These are phyloP conservation scores for Colletotrichum orbiculare DNA, from an alignment of 2,329 filamentous ascomycete genomes.

Conservation along the genomic window DNA sequence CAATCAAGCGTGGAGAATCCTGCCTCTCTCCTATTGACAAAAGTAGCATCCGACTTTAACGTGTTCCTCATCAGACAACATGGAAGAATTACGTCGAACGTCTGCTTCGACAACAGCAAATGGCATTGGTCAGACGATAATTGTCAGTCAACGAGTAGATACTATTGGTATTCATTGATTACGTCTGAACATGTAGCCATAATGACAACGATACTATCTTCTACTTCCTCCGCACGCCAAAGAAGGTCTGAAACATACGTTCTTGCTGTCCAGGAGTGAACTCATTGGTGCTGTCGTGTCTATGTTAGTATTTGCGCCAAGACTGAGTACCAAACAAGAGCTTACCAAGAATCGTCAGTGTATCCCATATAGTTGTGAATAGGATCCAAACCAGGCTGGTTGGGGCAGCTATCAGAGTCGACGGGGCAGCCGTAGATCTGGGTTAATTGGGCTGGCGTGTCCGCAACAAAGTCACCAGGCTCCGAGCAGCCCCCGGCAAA, in stretches of 20 bases:
- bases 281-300: constrained; percentile 39
- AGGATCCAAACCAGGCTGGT: constrained; percentile 38
- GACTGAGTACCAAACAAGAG: background rate
- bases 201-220: constrained; percentile 29
- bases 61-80: too few relatives aligned
- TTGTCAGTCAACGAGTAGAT: too few relatives aligned
- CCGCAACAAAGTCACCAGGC: constrained; percentile 49
- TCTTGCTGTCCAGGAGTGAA: constrained; percentile 55
- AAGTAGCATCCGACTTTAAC: too few relatives aligned
- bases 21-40: too few relatives aligned
- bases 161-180: too few relatives aligned
- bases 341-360: constrained; percentile 47
- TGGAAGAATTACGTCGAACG: too few relatives aligned
- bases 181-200: too few relatives aligned
- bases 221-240: constrained; percentile 30
- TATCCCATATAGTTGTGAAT: constrained; percentile 44
- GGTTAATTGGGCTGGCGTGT: constrained; percentile 51
- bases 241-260: constrained; percentile 46
- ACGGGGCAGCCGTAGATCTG: constrained; percentile 29
- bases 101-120: too few relatives aligned
- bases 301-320: background rate
- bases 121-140: too few relatives aligned
- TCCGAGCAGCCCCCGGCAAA: constrained; percentile 49
- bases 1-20: too few relatives aligned
- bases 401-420: constrained; percentile 40